phyloP scores from a whole-genome alignment of 768 basidiomycete genomes.

The Phanerodontia chrysosporium region DNA sequence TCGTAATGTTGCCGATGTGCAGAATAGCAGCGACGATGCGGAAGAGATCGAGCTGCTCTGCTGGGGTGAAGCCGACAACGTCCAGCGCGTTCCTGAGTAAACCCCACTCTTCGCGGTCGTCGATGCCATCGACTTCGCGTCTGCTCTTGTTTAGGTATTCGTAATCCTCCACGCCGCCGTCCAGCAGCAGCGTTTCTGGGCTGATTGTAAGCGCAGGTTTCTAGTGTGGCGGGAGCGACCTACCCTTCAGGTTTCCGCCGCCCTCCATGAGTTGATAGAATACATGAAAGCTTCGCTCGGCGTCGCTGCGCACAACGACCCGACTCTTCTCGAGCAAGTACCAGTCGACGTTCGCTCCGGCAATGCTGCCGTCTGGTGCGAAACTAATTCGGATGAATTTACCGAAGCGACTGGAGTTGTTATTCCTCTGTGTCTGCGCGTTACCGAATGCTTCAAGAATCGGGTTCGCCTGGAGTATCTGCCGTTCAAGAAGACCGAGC shows the following conservation, averaged over 20 bases:
- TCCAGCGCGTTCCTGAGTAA: constrained; percentile 78
- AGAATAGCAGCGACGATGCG: constrained; percentile 90
- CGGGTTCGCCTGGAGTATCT: constrained; percentile 96
- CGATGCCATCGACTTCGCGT: constrained; percentile 90
- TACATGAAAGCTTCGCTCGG: constrained; percentile 93
- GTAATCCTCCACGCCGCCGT: constrained; percentile 73
- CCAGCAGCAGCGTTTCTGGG: constrained; percentile 71
- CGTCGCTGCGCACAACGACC: constrained; percentile 82
- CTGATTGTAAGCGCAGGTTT: constrained; percentile 3
- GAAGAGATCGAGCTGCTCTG: constrained; percentile 90
- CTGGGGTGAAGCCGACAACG: constrained; percentile 79
- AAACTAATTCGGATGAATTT: constrained; percentile 98
- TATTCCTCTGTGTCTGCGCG: constrained; percentile 96
- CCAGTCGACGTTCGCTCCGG: constrained; percentile 98
- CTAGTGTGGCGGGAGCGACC: constrained; percentile 16
- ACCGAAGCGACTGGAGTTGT: constrained; percentile 97
- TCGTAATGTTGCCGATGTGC: constrained; percentile 90
- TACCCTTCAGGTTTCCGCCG: constrained; percentile 64
- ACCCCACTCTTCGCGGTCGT: constrained; percentile 88
- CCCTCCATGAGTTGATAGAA: constrained; percentile 93
- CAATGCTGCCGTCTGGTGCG: constrained; percentile 87
- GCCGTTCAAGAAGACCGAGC: constrained; percentile 87
- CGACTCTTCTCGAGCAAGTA: constrained; percentile 97
- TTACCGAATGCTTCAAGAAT: constrained; percentile 98
- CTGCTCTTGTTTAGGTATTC: constrained; percentile 89